Evolutionary conservation across 805 yeast species (phyloP).

Genomic region (Kodamaea neixiangensis): DNA sequence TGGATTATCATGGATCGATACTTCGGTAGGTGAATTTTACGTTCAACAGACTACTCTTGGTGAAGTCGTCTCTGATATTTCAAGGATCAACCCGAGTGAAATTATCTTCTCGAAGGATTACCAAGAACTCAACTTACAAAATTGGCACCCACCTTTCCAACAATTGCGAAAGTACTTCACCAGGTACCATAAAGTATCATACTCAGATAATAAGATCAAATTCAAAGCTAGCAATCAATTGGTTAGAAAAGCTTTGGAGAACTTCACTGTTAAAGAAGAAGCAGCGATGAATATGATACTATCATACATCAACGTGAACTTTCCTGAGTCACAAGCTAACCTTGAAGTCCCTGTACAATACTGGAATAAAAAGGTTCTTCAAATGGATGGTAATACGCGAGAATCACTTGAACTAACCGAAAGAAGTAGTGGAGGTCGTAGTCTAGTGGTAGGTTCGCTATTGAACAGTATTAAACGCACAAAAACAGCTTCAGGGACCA

Average conservation of each 20-base stretch:
- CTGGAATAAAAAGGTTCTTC: constrained; percentile 55
- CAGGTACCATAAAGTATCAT: constrained; percentile 47
- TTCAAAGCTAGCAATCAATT: constrained; percentile 35
- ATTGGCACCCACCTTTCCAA: constrained; percentile 46
- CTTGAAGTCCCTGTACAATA: constrained; percentile 69
- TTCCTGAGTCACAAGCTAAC: constrained; percentile 66
- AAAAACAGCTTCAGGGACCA: constrained; percentile 76
- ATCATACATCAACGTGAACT: constrained; percentile 68
- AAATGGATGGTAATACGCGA: constrained; percentile 78
- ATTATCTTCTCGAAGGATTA: constrained; percentile 58
- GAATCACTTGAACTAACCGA: constrained; percentile 75
- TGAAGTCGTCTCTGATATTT: constrained; percentile 66
- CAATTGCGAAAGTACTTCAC: constrained; percentile 62
- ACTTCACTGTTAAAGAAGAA: constrained; percentile 46
- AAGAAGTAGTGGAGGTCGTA: constrained; percentile 45
- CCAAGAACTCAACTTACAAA: constrained; percentile 37
- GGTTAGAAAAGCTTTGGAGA: constrained; percentile 38
- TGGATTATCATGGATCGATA: constrained; percentile 87
- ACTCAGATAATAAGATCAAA: constrained; percentile 32
- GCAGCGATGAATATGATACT: constrained; percentile 62
- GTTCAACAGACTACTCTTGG: constrained; percentile 64
- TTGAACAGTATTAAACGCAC: constrained; percentile 72
- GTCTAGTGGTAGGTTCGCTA: constrained; percentile 66
- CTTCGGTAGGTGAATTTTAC: constrained; percentile 77
- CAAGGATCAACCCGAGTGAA: constrained; percentile 82